A percentile compares a stretch with the other conserved stretches of the same genome.
Conservation (phyloP, 805 yeast genomes). For the Kluyveromyces siamensis region DNA sequence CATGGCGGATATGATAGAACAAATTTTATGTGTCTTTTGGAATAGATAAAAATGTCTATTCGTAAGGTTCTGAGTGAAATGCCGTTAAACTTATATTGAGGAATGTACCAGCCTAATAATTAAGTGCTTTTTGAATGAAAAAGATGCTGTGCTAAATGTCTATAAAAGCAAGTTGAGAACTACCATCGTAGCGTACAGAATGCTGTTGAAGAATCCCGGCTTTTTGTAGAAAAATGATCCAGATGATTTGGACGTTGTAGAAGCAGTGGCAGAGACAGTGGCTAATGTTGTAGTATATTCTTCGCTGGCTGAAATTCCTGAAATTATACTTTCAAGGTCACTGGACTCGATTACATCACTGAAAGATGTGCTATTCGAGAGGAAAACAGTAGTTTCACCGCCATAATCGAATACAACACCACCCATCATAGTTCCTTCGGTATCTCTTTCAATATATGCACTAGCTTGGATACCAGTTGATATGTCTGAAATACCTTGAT, state of each 20-base stretch:
- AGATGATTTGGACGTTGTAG: conserved; percentile 21
- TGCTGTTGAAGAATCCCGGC: neutral
- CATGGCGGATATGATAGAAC: neutral
- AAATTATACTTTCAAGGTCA: conserved; percentile 40
- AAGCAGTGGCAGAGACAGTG: conserved; percentile 32
- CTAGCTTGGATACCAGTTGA: conserved; percentile 48
- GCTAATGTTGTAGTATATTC: conserved; percentile 24
- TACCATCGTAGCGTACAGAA: neutral
- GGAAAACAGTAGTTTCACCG: conserved; percentile 54
- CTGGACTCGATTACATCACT: conserved; percentile 36
- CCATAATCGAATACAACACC: conserved; percentile 61
- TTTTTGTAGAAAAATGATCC: neutral
- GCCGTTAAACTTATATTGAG: no score
- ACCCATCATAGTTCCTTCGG: conserved; percentile 46
- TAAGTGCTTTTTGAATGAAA: neutral
- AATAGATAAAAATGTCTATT: no score
- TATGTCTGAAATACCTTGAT: conserved; percentile 53
- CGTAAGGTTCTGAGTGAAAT: no score
- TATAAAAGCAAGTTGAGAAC: neutral
- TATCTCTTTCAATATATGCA: conserved; percentile 51
- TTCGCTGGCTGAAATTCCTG: conserved; percentile 25
- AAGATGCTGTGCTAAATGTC: neutral
- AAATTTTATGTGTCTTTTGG: no score
- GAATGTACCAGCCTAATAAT: no score
- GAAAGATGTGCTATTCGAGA: conserved; percentile 45